Evolutionary conservation across 495 filamentous ascomycete species (phyloP).

Genomic region (Daldinia concentrica): DNA sequence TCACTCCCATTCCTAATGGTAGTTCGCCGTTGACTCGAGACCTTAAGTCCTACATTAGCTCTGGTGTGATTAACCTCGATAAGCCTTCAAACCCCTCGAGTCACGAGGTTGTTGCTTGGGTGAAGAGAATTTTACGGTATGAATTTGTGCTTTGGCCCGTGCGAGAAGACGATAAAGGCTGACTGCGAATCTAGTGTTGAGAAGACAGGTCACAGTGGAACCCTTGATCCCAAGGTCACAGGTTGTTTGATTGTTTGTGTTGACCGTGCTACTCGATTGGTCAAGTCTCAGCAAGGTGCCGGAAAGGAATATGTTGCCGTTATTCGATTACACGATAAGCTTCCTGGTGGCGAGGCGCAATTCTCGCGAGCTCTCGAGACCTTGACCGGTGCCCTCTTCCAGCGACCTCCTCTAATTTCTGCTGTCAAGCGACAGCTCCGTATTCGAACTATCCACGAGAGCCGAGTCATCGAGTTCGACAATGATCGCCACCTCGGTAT

Average conservation of each 20-base stretch:
- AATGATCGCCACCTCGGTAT: slow-evolving; percentile 97
- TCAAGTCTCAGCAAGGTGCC: slow-evolving; percentile 97
- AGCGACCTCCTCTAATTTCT: slow-evolving; percentile 95
- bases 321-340: slow-evolving; percentile 88
- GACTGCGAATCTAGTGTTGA: slow-evolving; percentile 70
- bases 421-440: slow-evolving; percentile 98
- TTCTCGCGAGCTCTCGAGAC: slow-evolving; percentile 91
- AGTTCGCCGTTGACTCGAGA: slow-evolving; percentile 88
- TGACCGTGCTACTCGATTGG: slow-evolving; percentile 93
- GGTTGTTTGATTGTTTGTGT: slow-evolving; percentile 96
- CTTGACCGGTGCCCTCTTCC: slow-evolving; percentile 94
- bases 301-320: slow-evolving; percentile 74
- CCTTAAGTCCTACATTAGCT: slow-evolving; percentile 92
- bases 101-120: slow-evolving; percentile 98
- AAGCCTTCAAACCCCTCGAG: slow-evolving; percentile 98
- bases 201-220: slow-evolving; percentile 97
- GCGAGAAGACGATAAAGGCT: slow-evolving; percentile 25
- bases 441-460: slow-evolving; percentile 95
- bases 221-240: slow-evolving; percentile 80
- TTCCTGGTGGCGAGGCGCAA: slow-evolving; percentile 89
- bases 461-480: slow-evolving; percentile 94
- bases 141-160: not conserved
- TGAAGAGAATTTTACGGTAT: slow-evolving; percentile 94
- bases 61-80: slow-evolving; percentile 97
- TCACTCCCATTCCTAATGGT: slow-evolving; percentile 91